Percentiles rank a stretch among this genome's conserved stretches.
phyloP scores from a whole-genome alignment of 768 basidiomycete genomes.

The Psilocybe cubensis region DNA sequence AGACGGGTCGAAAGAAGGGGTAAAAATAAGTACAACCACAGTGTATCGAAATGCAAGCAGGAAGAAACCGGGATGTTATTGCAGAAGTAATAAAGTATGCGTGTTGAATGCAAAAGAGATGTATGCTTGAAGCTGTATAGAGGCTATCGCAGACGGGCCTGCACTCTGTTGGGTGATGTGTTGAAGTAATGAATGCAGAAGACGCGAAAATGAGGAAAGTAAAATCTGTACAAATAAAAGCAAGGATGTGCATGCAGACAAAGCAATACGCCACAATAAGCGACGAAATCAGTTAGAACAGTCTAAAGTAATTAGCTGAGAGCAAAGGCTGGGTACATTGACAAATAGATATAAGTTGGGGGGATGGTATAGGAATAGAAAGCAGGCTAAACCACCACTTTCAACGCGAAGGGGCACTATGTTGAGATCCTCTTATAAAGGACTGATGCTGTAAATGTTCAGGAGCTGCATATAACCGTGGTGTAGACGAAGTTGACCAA shows the following conservation, averaged over 20 bases:
- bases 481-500: conserved; percentile 17
- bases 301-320: conserved; percentile 10
- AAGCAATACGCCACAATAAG: neutral
- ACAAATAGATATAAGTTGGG: neutral
- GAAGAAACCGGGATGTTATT: neutral
- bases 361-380: neutral
- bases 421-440: conserved; percentile 38
- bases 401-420: conserved; percentile 15
- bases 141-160: too few species aligned
- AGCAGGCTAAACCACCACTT: neutral
- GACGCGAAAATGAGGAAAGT: neutral
- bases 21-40: neutral
- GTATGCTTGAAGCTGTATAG: too few species aligned
- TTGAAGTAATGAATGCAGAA: neutral
- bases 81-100: neutral
- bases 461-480: conserved; percentile 28
- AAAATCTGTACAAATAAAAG: neutral
- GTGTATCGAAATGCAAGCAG: neutral
- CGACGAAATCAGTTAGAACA: conserved; percentile 1
- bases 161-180: too few species aligned
- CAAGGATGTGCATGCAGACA: neutral
- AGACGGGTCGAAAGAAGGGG: too few species aligned
- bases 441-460: conserved; percentile 42
- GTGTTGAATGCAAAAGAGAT: neutral
- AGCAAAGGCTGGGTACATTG: neutral